A percentile compares a stretch with the other conserved stretches of the same genome.
phyloP scores from a whole-genome alignment of 441 rosid species.

The Isatis lusitanica region DNA sequence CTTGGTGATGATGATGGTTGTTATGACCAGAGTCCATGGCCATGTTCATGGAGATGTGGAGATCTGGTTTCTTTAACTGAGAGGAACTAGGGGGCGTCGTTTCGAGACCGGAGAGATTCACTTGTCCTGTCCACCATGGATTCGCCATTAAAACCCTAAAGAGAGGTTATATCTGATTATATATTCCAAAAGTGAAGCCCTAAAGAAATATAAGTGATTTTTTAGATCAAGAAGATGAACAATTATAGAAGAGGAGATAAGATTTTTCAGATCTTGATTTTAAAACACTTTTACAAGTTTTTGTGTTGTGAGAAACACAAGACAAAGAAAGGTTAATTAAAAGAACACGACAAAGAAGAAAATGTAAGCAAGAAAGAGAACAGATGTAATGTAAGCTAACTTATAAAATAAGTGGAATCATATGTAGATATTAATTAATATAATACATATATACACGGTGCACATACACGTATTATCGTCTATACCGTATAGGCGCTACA shows the following conservation, averaged over 20 bases:
- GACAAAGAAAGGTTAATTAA: slow-evolving; percentile 31
- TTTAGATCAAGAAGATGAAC: slow-evolving; percentile 19
- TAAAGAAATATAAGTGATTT: slow-evolving; percentile 3
- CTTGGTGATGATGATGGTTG: slow-evolving; percentile 37
- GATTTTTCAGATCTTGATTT: slow-evolving; percentile 36
- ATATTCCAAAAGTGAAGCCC: slow-evolving; percentile 14
- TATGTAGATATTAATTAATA: slow-evolving; percentile 6
- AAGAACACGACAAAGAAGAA: slow-evolving; percentile 42
- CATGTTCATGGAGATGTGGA: slow-evolving; percentile 62
- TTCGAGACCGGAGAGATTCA: slow-evolving; percentile 63
- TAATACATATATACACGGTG: not conserved
- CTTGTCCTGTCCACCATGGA: slow-evolving; percentile 78
- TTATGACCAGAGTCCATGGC: slow-evolving; percentile 33
- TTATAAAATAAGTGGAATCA: slow-evolving; percentile 27
- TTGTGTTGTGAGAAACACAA: slow-evolving; percentile 36
- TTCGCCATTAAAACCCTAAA: slow-evolving; percentile 51
- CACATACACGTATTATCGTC: not conserved
- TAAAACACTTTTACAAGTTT: slow-evolving; percentile 28
- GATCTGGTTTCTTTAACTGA: slow-evolving; percentile 66
- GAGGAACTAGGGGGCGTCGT: slow-evolving; percentile 54
- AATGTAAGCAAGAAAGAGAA: slow-evolving; percentile 38
- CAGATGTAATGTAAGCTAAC: slow-evolving; percentile 37
- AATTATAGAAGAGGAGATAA: slow-evolving; percentile 19
- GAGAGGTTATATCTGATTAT: slow-evolving; percentile 3
- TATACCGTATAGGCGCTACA: too few relatives aligned